phyloP scores from a whole-genome alignment of 2,329 filamentous ascomycete genomes.

The Cucurbitaria berberidis region DNA sequence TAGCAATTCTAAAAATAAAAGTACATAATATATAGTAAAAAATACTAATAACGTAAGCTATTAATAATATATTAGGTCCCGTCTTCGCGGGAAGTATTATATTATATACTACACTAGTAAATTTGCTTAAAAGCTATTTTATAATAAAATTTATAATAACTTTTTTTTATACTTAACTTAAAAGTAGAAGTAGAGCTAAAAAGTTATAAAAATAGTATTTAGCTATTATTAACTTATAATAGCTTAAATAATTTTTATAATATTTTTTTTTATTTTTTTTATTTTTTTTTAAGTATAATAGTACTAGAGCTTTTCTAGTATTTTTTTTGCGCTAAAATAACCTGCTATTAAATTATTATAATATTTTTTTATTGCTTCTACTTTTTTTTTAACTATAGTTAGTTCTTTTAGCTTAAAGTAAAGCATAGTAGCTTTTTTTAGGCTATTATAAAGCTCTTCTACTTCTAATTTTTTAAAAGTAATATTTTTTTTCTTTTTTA shows the following conservation, averaged over 20 bases:
- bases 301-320: not conserved
- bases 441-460: too few species aligned
- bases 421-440: too few species aligned
- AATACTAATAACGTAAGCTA: too few species aligned
- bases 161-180: not conserved
- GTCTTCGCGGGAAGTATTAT: too few species aligned
- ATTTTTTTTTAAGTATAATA: not conserved
- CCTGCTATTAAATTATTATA: constrained; percentile 1
- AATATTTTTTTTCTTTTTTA: too few species aligned
- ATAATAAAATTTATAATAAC: constrained; percentile 10
- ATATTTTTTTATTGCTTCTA: not conserved
- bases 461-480: too few species aligned
- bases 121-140: constrained; percentile 3
- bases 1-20: too few species aligned
- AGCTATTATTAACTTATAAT: not conserved
- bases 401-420: too few species aligned
- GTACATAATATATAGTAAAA: too few species aligned
- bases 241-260: not conserved
- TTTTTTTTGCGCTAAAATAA: not conserved
- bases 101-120: not conserved
- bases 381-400: too few species aligned
- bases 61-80: too few species aligned
- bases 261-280: not conserved
- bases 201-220: not conserved
- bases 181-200: not conserved